These are phyloP conservation scores for Trypanosoma avium DNA, from an alignment of 208 protist genomes.

Conservation along the genomic window DNA sequence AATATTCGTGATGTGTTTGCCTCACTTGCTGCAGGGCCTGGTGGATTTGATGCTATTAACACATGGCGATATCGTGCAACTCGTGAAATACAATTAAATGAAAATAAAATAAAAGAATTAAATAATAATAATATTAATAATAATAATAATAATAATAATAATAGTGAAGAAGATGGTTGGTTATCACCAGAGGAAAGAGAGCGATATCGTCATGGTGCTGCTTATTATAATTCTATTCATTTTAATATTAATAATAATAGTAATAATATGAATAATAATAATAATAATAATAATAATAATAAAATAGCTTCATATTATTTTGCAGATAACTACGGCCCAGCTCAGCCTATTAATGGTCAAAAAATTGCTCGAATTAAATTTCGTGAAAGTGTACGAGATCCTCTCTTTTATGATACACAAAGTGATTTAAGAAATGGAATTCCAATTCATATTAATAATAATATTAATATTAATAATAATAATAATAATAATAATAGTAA, in stretches of 20 bases:
- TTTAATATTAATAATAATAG: constrained; percentile 17
- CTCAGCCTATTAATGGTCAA: constrained; percentile 61
- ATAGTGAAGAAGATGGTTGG: constrained; percentile 46
- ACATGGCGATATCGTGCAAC: constrained; percentile 55
- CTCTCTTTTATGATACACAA: constrained; percentile 73
- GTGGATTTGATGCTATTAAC: constrained; percentile 46
- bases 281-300: neutral
- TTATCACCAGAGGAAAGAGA: constrained; percentile 42
- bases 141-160: neutral
- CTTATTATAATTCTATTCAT: constrained; percentile 52
- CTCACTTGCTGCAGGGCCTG: constrained; percentile 50
- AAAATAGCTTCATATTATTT: constrained; percentile 24
- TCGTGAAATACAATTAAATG: constrained; percentile 33
- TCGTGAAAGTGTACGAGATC: constrained; percentile 65
- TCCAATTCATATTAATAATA: too few relatives aligned
- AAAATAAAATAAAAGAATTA: constrained; percentile 1
- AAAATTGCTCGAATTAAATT: constrained; percentile 55
- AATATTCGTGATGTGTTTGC: neutral
- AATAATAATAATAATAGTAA: too few relatives aligned
- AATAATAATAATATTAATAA: too few relatives aligned
- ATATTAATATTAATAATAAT: too few relatives aligned
- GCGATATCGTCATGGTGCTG: constrained; percentile 46
- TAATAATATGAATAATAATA: neutral
- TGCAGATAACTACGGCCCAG: constrained; percentile 60
- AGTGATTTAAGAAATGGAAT: constrained; percentile 75